phyloP scores from a whole-genome alignment of 2,329 filamentous ascomycete species.

The Hypomyces rosellus region DNA sequence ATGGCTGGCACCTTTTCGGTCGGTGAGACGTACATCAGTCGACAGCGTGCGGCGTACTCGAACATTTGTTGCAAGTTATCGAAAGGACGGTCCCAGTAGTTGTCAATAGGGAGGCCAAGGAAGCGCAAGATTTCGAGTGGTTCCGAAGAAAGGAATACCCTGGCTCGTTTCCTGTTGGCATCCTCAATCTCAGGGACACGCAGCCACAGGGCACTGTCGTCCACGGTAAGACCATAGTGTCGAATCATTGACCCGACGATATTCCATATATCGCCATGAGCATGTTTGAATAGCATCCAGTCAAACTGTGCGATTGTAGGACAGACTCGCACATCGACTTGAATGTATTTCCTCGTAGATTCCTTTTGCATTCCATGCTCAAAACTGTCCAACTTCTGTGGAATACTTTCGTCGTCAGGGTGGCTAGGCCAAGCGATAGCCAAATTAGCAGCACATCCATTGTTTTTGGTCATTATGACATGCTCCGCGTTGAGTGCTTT shows the following conservation, averaged over 20 bases:
- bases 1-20: constrained; percentile 19
- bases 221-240: constrained; percentile 58
- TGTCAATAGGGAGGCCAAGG: constrained; percentile 47
- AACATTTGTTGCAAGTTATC: constrained; percentile 49
- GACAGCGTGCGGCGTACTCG: constrained; percentile 51
- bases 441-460: constrained; percentile 33
- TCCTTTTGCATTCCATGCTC: neutral
- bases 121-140: constrained; percentile 54
- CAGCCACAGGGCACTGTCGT: constrained; percentile 57
- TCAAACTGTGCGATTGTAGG: constrained; percentile 34
- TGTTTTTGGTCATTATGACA: constrained; percentile 22
- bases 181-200: constrained; percentile 63
- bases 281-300: constrained; percentile 63
- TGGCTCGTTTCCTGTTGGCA: constrained; percentile 48
- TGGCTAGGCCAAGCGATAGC: constrained; percentile 50
- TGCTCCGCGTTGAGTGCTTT: constrained; percentile 39
- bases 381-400: neutral
- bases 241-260: constrained; percentile 58
- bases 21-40: constrained; percentile 48
- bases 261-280: constrained; percentile 67
- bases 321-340: constrained; percentile 62
- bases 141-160: constrained; percentile 54
- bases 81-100: constrained; percentile 52
- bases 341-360: constrained; percentile 39
- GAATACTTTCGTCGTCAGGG: neutral